These are phyloP conservation scores for Aspergillus indologenus DNA, from an alignment of 495 filamentous ascomycete species.

Conservation along the genomic window DNA sequence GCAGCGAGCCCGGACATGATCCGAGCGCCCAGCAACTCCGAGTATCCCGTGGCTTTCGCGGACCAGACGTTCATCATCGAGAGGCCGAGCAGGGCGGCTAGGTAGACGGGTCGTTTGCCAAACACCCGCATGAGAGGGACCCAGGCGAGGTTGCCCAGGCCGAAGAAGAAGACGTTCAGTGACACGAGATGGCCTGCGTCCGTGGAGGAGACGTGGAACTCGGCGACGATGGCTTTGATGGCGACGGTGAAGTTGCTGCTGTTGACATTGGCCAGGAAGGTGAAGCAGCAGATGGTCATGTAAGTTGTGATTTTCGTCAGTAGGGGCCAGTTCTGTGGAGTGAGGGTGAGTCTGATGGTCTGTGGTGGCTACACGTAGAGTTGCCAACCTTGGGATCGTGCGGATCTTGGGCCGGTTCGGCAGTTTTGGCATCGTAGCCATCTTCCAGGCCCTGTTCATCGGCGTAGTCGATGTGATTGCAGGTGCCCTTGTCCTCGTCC, in stretches of 20 bases:
- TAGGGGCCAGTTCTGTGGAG: slow-evolving; percentile 28
- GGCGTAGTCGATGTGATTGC: neutral
- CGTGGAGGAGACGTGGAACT: slow-evolving; percentile 28
- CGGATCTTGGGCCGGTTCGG: slow-evolving; percentile 1
- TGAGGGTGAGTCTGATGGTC: neutral
- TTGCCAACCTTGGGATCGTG: slow-evolving; percentile 19
- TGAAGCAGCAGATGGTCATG: slow-evolving; percentile 32
- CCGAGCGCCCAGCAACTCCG: slow-evolving; percentile 28
- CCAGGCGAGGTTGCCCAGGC: slow-evolving; percentile 32
- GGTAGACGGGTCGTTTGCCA: slow-evolving; percentile 33
- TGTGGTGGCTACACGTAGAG: neutral
- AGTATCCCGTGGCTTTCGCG: slow-evolving; percentile 21
- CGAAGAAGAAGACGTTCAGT: slow-evolving; percentile 35
- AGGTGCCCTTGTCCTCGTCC: neutral
- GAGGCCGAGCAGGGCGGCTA: slow-evolving; percentile 24
- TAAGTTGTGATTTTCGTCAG: slow-evolving; percentile 24
- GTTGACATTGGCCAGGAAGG: slow-evolving; percentile 34
- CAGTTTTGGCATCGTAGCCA: neutral
- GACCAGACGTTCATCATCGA: slow-evolving; percentile 35
- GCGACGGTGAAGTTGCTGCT: slow-evolving; percentile 35
- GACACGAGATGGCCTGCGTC: slow-evolving; percentile 20
- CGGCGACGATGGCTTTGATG: slow-evolving; percentile 25
- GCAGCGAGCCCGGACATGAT: slow-evolving; percentile 29
- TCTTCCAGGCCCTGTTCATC: neutral
- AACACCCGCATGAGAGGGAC: slow-evolving; percentile 31